These are phyloP conservation scores for Colletotrichum ledebouriae DNA, from an alignment of 2,329 filamentous ascomycete species.

Conservation along the genomic window DNA sequence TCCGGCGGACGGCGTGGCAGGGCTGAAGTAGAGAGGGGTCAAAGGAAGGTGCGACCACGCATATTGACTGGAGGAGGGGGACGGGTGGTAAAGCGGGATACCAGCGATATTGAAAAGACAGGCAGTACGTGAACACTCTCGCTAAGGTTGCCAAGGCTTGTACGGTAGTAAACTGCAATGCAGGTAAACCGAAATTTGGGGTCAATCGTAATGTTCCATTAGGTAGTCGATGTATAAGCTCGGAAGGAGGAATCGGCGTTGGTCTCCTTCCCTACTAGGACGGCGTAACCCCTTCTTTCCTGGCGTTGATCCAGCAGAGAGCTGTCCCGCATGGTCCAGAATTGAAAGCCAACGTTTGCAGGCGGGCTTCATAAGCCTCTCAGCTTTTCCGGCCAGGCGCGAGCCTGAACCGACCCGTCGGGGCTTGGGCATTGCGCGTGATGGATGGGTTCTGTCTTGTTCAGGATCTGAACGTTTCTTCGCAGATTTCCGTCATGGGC, in stretches of 20 bases:
- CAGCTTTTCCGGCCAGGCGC: background rate
- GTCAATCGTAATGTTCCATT: too few species aligned
- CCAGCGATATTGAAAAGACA: background rate
- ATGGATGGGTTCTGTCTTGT: background rate
- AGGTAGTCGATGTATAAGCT: too few species aligned
- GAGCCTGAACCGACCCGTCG: background rate
- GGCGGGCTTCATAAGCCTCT: background rate
- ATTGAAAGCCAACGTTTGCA: background rate
- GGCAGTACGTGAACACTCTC: background rate
- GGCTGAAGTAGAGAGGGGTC: constrained; percentile 15
- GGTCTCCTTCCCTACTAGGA: too few species aligned
- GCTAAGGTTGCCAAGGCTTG: background rate
- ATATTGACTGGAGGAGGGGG: background rate
- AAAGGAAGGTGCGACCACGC: background rate
- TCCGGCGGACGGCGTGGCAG: constrained; percentile 21
- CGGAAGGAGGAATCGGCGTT: background rate
- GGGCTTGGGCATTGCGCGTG: background rate
- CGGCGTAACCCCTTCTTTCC: background rate
- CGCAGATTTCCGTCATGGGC: background rate
- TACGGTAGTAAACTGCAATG: too few species aligned
- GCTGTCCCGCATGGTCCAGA: background rate
- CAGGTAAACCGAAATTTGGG: too few species aligned
- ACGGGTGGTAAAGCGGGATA: background rate
- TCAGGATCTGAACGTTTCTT: background rate
- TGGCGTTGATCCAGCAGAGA: background rate